Evolutionary conservation across 176 grass and related monocot genomes (phyloP).

Genomic region (Ensete ventricosum): DNA sequence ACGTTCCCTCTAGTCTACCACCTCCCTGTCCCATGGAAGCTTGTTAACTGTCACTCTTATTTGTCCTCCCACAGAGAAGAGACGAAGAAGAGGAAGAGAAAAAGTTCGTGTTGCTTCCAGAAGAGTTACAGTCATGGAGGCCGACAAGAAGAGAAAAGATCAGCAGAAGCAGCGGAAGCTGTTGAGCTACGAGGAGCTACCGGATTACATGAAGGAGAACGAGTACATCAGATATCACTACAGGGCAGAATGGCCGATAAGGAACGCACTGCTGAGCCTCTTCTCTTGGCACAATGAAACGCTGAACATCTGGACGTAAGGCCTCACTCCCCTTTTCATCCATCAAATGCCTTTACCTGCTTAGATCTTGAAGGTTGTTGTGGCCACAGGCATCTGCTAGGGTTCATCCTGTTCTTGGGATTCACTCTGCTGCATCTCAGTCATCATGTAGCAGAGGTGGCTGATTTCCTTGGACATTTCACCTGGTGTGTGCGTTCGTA

Average conservation of each 20-base stretch:
- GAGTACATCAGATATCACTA: slow-evolving; percentile 84
- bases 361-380: neutral
- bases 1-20: neutral
- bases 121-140: neutral
- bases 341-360: neutral
- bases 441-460: slow-evolving; percentile 32
- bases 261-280: slow-evolving; percentile 73
- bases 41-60: neutral
- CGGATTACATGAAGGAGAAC: slow-evolving; percentile 88
- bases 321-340: neutral
- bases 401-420: slow-evolving; percentile 71
- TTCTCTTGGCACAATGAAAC: slow-evolving; percentile 99
- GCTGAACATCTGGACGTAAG: slow-evolving; percentile 99
- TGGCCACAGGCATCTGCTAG: slow-evolving; percentile 70
- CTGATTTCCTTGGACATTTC: slow-evolving; percentile 27
- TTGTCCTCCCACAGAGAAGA: neutral
- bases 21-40: neutral
- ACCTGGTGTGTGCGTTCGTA: neutral
- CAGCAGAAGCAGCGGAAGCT: slow-evolving; percentile 25
- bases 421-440: slow-evolving; percentile 40
- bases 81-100: neutral
- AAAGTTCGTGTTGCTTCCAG: neutral
- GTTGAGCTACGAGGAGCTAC: slow-evolving; percentile 82
- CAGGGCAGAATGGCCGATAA: slow-evolving; percentile 79
- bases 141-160: neutral